phyloP scores from a whole-genome alignment of 257 asterid species.

The Lavandula angustifolia region DNA sequence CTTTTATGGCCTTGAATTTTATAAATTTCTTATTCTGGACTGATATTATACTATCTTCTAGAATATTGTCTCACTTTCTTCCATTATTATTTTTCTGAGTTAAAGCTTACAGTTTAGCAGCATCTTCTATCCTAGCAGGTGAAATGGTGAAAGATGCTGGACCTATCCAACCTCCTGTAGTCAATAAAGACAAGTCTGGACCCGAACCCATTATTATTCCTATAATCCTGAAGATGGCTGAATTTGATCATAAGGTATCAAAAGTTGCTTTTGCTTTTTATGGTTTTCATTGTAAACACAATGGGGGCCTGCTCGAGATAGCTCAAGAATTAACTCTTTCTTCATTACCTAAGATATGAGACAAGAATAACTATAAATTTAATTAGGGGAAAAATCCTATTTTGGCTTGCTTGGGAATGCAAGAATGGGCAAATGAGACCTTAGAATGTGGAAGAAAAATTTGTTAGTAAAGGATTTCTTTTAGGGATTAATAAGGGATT shows the following conservation, averaged over 20 bases:
- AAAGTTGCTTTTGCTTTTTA: constrained; percentile 24
- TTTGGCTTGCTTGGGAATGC: constrained; percentile 9
- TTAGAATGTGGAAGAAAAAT: constrained; percentile 11
- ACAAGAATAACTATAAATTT: constrained; percentile 4
- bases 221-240: constrained; percentile 88
- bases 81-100: neutral
- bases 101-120: neutral
- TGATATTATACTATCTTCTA: constrained; percentile 16
- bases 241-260: constrained; percentile 90
- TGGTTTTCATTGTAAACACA: constrained; percentile 18
- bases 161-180: constrained; percentile 39
- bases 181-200: constrained; percentile 66
- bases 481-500: neutral
- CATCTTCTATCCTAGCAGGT: constrained; percentile 45
- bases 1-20: constrained; percentile 18
- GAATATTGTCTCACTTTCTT: constrained; percentile 12
- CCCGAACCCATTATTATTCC: constrained; percentile 87
- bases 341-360: constrained; percentile 11
- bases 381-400: neutral
- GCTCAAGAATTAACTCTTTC: constrained; percentile 18
- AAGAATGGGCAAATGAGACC: neutral
- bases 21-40: constrained; percentile 8
- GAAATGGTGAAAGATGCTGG: constrained; percentile 50
- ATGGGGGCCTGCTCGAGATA: constrained; percentile 18
- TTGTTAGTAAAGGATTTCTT: constrained; percentile 15